Evolutionary conservation across 768 basidiomycete species (phyloP), one percentile per base, ranked within the genome.

Genomic region (Mycena vitilis): DNA sequence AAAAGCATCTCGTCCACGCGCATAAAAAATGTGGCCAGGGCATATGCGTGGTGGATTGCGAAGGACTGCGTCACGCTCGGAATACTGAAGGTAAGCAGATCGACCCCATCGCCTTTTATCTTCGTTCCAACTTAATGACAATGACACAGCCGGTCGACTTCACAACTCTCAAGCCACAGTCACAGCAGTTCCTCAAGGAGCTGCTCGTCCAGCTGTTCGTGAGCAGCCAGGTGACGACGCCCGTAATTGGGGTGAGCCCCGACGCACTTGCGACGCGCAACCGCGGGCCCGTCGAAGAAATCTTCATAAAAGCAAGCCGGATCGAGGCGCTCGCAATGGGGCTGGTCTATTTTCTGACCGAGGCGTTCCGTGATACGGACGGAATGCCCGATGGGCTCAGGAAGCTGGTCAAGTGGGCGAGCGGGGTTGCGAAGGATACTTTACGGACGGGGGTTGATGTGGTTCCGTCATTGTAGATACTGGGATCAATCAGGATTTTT

Each of bases 1-100:
- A 86, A 85, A 74, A 81, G 78, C 44, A 83, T 93, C 65, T 88
- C 91, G 13, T 78, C 83, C 6, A 82, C 86, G 22, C 87, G 91
- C 60, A 76, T 89, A 61, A 80, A 77, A 40, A 96, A 98, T 74
- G 81, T 95, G 7, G 96, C 96, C 15, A 89, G 86, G 72, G 92
- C 92, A 8, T 95, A 94, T 71, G 95, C 89, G 2, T 99, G 96
- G 95, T 95, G 94, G 89, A 87, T 98, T 48, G 93, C 95, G 6
- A 95, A 95, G 77, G 94, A 92, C 69, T 88, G 87, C 13, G 82
- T 93, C 36, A 84, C 89, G 25, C 80, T 99, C 53, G 84, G 87
- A 0, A 87, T 98, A 10, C 81, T 99, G 63, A 98, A 98, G 88
- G 96, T 96, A 64, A 64, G 78, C 25, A 18, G 10, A 36, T 44